Evolutionary conservation across 331 rosid species (phyloP).

Genomic region (Erythrophleum ivorense): DNA sequence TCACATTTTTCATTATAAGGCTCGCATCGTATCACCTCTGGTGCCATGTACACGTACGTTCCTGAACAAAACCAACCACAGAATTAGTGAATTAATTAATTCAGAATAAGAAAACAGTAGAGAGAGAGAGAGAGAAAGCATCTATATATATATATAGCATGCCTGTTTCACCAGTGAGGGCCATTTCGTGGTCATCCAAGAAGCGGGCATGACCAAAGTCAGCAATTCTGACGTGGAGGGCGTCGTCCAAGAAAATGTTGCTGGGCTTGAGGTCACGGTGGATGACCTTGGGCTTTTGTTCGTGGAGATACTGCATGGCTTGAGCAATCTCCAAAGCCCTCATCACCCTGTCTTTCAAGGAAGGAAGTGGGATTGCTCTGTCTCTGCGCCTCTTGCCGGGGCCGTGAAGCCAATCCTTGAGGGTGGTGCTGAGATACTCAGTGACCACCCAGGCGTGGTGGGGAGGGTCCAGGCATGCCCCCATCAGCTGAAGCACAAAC

Average conservation of each 20-base stretch:
- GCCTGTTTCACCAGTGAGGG: constrained; percentile 58
- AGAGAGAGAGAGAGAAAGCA: background rate
- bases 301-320: constrained; percentile 83
- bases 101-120: background rate
- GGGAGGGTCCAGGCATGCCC: constrained; percentile 83
- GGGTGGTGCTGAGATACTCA: constrained; percentile 53
- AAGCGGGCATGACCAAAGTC: constrained; percentile 82
- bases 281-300: constrained; percentile 69
- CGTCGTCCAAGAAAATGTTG: constrained; percentile 51
- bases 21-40: constrained; percentile 66
- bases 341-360: constrained; percentile 55
- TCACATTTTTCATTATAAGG: constrained; percentile 85
- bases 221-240: constrained; percentile 58
- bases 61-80: too few species aligned
- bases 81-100: background rate
- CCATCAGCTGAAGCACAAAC: constrained; percentile 71
- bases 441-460: constrained; percentile 80
- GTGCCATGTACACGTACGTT: constrained; percentile 81
- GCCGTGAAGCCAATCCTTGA: constrained; percentile 84
- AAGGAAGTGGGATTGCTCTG: constrained; percentile 57
- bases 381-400: constrained; percentile 52
- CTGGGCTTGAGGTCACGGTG: constrained; percentile 66
- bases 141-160: background rate
- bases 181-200: constrained; percentile 49
- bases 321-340: constrained; percentile 69